Percentiles rank a stretch among this genome's conserved stretches.
Conservation (phyloP, 164 flowering plant genomes). For the Saururus chinensis region DNA sequence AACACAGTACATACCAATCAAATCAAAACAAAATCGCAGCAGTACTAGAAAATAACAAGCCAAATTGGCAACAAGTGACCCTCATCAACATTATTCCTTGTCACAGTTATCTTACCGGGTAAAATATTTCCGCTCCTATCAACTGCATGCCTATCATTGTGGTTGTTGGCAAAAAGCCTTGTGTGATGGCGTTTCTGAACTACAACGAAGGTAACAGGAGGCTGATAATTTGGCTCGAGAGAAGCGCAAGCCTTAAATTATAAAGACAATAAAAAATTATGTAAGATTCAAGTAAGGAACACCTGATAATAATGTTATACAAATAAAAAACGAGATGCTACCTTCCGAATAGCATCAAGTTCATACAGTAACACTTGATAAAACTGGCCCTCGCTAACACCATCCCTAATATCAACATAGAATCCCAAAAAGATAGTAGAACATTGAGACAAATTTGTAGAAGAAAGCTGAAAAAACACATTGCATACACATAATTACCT, state of each 20-base stretch:
- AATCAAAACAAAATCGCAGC: neutral
- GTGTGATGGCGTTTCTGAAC: constrained; percentile 67
- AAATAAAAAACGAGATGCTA: constrained; percentile 7
- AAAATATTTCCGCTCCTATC: constrained; percentile 55
- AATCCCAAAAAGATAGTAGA: neutral
- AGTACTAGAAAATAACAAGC: neutral
- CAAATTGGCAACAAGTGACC: neutral
- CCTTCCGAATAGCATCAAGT: constrained; percentile 86
- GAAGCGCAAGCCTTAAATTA: constrained; percentile 50
- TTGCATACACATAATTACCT: constrained; percentile 26
- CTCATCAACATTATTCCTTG: neutral
- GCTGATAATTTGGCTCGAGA: constrained; percentile 42
- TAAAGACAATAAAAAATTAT: neutral
- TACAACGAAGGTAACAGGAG: constrained; percentile 56
- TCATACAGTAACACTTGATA: constrained; percentile 80
- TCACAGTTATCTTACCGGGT: constrained; percentile 25
- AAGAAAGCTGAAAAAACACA: neutral
- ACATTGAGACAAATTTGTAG: neutral
- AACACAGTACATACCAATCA: neutral
- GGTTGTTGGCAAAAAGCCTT: constrained; percentile 41
- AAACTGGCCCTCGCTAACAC: constrained; percentile 87
- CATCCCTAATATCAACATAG: constrained; percentile 43
- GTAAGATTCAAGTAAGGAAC: neutral
- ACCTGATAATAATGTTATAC: no score
- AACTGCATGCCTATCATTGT: constrained; percentile 19